phyloP scores from a whole-genome alignment of 768 basidiomycete genomes.

The Hortiboletus flavorubellus region DNA sequence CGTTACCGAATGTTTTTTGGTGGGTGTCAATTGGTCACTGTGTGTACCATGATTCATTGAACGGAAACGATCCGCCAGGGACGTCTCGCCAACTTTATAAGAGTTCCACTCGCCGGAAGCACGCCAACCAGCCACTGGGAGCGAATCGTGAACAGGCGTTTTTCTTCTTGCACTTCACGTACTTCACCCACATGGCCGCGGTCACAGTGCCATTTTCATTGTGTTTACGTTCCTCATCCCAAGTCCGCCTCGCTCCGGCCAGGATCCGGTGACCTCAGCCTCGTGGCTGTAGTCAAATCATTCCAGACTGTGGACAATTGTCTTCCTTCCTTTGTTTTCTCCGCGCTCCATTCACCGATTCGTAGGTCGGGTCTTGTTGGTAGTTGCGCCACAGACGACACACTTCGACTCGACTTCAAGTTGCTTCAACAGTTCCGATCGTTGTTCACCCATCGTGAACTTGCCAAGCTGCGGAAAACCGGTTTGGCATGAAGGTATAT shows the following conservation, averaged over 20 bases:
- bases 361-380: neutral
- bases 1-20: too few relatives aligned
- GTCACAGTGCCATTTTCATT: neutral
- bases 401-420: neutral
- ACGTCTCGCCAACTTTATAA: conserved; percentile 1
- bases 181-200: neutral
- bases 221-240: conserved; percentile 11
- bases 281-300: conserved; percentile 10
- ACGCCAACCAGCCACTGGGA: conserved; percentile 7
- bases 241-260: neutral
- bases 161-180: neutral
- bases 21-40: neutral
- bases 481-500: conserved; percentile 16
- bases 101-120: conserved; percentile 3
- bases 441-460: neutral
- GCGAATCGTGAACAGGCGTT: neutral
- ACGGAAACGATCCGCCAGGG: conserved; percentile 10
- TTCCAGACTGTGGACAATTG: neutral
- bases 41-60: neutral
- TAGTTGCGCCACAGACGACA: conserved; percentile 5
- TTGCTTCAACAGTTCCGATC: neutral
- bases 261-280: conserved; percentile 11
- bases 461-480: neutral
- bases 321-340: conserved; percentile 5
- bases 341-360: neutral